A percentile compares a stretch with the other conserved stretches of the same genome.
phyloP scores from a whole-genome alignment of 345 rosid genomes.

The Durio zibethinus region DNA sequence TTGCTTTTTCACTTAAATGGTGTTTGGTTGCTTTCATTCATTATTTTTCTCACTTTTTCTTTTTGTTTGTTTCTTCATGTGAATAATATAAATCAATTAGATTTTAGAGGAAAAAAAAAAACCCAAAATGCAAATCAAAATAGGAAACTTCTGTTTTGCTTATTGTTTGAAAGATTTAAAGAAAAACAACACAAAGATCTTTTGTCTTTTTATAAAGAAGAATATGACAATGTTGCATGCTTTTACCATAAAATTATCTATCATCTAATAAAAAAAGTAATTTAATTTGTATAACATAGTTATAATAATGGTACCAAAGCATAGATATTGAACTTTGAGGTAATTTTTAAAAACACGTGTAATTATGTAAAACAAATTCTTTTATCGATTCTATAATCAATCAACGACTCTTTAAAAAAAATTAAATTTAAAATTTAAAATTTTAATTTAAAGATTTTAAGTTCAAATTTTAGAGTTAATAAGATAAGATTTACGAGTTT shows the following conservation, averaged over 20 bases:
- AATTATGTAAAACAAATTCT: too few relatives aligned
- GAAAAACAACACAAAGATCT: background rate
- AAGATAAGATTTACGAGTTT: too few relatives aligned
- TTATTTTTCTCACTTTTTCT: background rate
- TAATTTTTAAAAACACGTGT: too few relatives aligned
- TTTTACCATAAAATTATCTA: too few relatives aligned
- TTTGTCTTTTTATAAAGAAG: background rate
- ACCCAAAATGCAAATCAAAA: background rate
- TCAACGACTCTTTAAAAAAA: too few relatives aligned
- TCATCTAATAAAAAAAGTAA: background rate
- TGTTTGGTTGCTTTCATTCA: background rate
- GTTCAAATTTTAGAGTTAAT: too few relatives aligned
- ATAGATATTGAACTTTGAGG: too few relatives aligned
- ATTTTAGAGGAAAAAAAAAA: constrained; percentile 1
- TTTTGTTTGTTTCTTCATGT: background rate
- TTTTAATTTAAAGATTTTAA: too few relatives aligned
- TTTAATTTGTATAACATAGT: background rate
- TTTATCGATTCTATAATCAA: too few relatives aligned
- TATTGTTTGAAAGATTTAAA: background rate
- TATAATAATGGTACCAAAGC: too few relatives aligned
- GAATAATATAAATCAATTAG: background rate
- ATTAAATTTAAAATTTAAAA: too few relatives aligned
- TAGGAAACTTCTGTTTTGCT: background rate
- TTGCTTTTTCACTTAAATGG: too few relatives aligned
- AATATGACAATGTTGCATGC: background rate